A percentile compares a stretch with the other conserved stretches of the same genome.
phyloP scores from a whole-genome alignment of 768 basidiomycete species.

The Tricholoma matsutake region DNA sequence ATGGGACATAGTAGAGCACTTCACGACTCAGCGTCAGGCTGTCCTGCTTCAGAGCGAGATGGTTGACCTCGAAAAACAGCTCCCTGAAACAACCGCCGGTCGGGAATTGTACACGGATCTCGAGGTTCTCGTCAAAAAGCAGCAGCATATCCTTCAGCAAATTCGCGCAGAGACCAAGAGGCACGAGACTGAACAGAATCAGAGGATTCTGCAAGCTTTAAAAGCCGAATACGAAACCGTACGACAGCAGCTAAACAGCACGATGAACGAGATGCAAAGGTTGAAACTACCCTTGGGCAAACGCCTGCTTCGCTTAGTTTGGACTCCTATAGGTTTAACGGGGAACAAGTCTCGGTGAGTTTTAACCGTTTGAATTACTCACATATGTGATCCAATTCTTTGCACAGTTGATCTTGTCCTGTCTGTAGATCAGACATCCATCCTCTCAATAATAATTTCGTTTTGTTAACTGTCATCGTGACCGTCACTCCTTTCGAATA shows the following conservation, averaged over 20 bases:
- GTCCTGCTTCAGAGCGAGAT: slow-evolving; percentile 24
- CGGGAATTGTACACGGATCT: slow-evolving; percentile 6
- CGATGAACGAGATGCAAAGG: background rate
- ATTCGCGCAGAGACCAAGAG: slow-evolving; percentile 1
- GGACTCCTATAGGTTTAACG: background rate
- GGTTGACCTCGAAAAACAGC: slow-evolving; percentile 18
- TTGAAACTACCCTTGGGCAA: background rate
- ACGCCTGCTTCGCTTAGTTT: background rate
- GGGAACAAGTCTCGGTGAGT: background rate
- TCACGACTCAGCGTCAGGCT: slow-evolving; percentile 16
- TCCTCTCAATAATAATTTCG: background rate
- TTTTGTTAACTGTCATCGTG: no score
- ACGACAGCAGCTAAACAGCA: background rate
- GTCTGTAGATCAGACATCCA: background rate
- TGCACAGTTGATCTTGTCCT: background rate
- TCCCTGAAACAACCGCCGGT: slow-evolving; percentile 12
- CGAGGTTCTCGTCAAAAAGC: slow-evolving; percentile 7
- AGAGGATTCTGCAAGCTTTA: background rate
- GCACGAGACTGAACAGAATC: background rate
- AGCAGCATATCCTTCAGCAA: slow-evolving; percentile 4
- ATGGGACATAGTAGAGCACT: slow-evolving; percentile 32
- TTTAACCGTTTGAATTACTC: background rate
- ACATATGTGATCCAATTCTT: background rate
- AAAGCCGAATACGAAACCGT: background rate
- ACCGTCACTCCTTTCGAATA: no score